Base-by-base conservation (phyloP, 2,329 filamentous ascomycete species). In the Alternaria alternata region DNA sequence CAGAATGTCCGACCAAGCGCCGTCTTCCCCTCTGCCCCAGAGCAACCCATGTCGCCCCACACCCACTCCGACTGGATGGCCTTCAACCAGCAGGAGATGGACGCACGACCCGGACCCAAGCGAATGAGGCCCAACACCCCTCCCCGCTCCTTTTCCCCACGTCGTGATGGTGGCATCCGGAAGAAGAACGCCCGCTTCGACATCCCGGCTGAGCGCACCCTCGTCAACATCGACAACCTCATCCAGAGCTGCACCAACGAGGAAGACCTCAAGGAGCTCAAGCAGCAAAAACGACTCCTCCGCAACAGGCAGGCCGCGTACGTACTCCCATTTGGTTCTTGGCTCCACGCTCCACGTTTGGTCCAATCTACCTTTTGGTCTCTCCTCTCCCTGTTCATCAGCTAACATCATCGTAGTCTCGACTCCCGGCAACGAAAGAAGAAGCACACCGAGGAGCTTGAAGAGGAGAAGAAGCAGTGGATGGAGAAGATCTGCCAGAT, bases 121-220 rank as follows among this genome's bases (percentile, higher is more conserved):
- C 85, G 74, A 73, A 88, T 91, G 84, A 85, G 85, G 65, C 86
- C 88, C 42, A 87, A 87, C 75, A 94, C 91, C 28, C 84, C 86
- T 56, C 86, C 90, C 79, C 87, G 88, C 75, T 91, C 87, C 70
- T 91, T 91, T 81, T 93, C 93, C 63, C 90, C 94, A 57, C 81
- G 87, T 54, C 87, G 92, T 69, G 89, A 92, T 57, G 93, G 96
- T 70, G 93, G 95, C 63, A 96, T 98, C 79, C 88, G 95, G 74
- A 99, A 99, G 89, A 98, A 98, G 90, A 99, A 98, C 75, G 93
- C 94, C 67, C 91, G 94, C 69, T 97, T 98, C 80, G 94, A 98
- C 75, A 99, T 99, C 69, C 95, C 95, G 9, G 89, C 92, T 44
- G 95, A 97, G 81, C 88, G 94, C 64, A 98, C 94, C 74, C 87